A percentile compares a stretch with the other conserved stretches of the same genome.
Evolutionary conservation across 1,139 yeast genomes (phyloP).

Genomic region (Candida tetrigidarum): DNA sequence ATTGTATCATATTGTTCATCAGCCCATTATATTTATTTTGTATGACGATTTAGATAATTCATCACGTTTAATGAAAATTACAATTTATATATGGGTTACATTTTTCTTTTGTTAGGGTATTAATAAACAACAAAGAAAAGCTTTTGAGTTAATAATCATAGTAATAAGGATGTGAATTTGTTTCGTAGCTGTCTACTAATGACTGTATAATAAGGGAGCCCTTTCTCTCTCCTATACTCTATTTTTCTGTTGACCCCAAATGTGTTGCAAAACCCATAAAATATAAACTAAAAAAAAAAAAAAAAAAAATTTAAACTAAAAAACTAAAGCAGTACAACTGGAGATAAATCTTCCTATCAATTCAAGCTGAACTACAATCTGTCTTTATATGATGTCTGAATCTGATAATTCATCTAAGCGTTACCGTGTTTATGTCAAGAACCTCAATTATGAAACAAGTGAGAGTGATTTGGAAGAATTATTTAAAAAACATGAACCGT

Average conservation of each 20-base stretch:
- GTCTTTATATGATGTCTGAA: neutral
- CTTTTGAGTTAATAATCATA: conserved; percentile 1
- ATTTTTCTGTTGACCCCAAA: too few relatives aligned
- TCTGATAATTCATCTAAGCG: conserved; percentile 10
- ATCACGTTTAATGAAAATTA: conserved; percentile 1
- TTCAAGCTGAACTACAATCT: neutral
- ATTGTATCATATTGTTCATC: conserved; percentile 13
- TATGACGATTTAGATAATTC: conserved; percentile 20
- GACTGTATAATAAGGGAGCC: too few relatives aligned
- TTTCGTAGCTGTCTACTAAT: too few relatives aligned
- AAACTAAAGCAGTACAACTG: too few relatives aligned
- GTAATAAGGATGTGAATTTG: neutral
- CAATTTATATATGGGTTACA: conserved; percentile 18
- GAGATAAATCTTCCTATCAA: too few relatives aligned
- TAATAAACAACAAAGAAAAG: conserved; percentile 20
- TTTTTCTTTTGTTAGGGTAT: conserved; percentile 18
- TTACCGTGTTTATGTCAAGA: conserved; percentile 76
- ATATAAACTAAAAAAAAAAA: neutral
- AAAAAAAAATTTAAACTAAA: neutral
- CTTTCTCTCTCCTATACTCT: too few relatives aligned
- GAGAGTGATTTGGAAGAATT: conserved; percentile 75
- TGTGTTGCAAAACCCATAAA: conserved; percentile 2
- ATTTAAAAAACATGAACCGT: conserved; percentile 61
- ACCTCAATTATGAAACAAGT: conserved; percentile 71
- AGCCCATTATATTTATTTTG: conserved; percentile 18